A percentile compares a stretch with the other conserved stretches of the same genome.
phyloP scores from a whole-genome alignment of 371 early-diverging fungal species.

The Circinella umbellata region DNA sequence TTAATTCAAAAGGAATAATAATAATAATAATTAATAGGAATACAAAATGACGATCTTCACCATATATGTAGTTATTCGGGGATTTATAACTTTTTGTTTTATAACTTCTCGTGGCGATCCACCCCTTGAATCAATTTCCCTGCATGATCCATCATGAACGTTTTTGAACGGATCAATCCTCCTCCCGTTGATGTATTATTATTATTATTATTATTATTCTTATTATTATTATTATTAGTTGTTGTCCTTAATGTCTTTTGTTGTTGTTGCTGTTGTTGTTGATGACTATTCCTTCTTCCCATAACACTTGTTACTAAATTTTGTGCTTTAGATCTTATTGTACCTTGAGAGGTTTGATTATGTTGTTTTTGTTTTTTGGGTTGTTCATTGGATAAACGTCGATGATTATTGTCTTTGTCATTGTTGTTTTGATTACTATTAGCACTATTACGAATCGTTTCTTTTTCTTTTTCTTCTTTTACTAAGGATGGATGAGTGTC shows the following conservation, averaged over 20 bases:
- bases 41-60: slow-evolving; percentile 15
- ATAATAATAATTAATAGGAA: no score
- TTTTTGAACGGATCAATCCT: slow-evolving; percentile 22
- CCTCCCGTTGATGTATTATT: background rate
- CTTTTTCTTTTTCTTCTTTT: no score
- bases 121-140: slow-evolving; percentile 19
- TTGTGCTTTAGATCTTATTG: slow-evolving; percentile 30
- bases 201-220: no score
- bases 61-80: slow-evolving; percentile 14
- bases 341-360: background rate
- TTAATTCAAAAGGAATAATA: background rate
- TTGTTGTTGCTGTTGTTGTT: slow-evolving; percentile 5
- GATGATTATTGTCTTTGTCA: background rate
- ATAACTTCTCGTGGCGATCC: slow-evolving; percentile 18
- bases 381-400: background rate
- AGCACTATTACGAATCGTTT: background rate
- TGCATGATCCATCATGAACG: slow-evolving; percentile 25
- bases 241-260: slow-evolving; percentile 6
- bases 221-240: no score
- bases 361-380: background rate
- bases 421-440: background rate
- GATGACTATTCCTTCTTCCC: slow-evolving; percentile 23
- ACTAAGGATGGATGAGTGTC: no score
- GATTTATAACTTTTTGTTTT: no score
- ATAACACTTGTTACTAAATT: slow-evolving; percentile 30